These are phyloP conservation scores for Pichia manshurica DNA, from an alignment of 805 yeast species.

Conservation along the genomic window DNA sequence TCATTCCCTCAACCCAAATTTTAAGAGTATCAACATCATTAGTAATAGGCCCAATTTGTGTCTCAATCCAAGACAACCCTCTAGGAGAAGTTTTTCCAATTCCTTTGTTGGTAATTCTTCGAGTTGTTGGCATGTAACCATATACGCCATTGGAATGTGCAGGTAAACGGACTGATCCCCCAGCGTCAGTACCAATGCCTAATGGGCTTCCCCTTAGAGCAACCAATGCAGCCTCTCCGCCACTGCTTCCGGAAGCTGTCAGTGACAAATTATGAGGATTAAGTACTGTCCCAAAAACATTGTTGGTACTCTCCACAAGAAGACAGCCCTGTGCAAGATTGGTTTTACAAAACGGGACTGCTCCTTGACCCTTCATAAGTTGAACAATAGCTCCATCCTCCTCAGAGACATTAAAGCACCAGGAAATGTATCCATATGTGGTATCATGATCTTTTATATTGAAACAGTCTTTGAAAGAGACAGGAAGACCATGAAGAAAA, in stretches of 20 bases:
- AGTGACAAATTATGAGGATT: constrained; percentile 37
- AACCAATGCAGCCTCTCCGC: constrained; percentile 64
- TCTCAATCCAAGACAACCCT: background rate
- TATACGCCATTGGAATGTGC: constrained; percentile 42
- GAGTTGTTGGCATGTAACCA: constrained; percentile 57
- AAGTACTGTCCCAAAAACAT: too few relatives aligned
- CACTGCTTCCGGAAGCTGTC: constrained; percentile 64
- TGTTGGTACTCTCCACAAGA: too few relatives aligned
- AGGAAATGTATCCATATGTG: background rate
- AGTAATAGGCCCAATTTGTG: background rate
- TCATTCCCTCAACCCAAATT: background rate
- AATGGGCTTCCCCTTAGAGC: constrained; percentile 53
- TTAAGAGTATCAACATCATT: background rate
- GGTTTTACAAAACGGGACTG: constrained; percentile 64
- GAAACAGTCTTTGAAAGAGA: too few relatives aligned
- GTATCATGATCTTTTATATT: constrained; percentile 28
- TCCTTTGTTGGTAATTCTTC: constrained; percentile 35
- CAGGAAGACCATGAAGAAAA: too few relatives aligned
- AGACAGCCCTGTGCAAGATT: constrained; percentile 41
- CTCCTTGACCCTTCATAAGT: constrained; percentile 48
- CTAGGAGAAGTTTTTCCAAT: background rate
- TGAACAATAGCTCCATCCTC: constrained; percentile 4
- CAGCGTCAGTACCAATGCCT: constrained; percentile 60
- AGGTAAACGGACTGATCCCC: constrained; percentile 60
- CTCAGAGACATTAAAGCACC: too few relatives aligned